phyloP scores from a whole-genome alignment of 352 stramenopile genomes.

The Phytophthora boehmeriae region DNA sequence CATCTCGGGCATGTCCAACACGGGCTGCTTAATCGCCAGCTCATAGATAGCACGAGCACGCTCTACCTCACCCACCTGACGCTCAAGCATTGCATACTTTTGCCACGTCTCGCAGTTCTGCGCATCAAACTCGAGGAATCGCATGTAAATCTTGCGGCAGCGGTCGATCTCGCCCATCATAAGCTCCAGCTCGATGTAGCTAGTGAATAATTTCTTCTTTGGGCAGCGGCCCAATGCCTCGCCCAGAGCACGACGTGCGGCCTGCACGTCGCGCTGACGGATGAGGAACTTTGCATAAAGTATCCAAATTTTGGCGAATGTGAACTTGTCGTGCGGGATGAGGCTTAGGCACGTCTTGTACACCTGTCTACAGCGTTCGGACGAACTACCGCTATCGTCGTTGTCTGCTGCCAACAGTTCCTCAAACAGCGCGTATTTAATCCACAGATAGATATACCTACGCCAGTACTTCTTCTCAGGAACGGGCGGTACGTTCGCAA shows the following conservation, averaged over 20 bases:
- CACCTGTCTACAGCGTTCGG: conserved; percentile 89
- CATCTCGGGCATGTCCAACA: conserved; percentile 98
- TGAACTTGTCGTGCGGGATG: conserved; percentile 97
- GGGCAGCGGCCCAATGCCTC: conserved; percentile 94
- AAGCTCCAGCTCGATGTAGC: conserved; percentile 96
- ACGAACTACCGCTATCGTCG: conserved; percentile 40
- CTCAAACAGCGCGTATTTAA: conserved; percentile 99
- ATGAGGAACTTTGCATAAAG: conserved; percentile 97
- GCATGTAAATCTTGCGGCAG: conserved; percentile 91
- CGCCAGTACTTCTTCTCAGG: conserved; percentile 98
- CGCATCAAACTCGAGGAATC: conserved; percentile 81
- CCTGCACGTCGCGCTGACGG: conserved; percentile 92
- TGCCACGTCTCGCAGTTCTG: conserved; percentile 96
- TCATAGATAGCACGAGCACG: conserved; percentile 96
- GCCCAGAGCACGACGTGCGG: conserved; percentile 93
- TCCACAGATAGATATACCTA: conserved; percentile 99
- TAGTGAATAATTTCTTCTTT: conserved; percentile 92
- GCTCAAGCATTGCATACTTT: conserved; percentile 96
- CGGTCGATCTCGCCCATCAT: conserved; percentile 98
- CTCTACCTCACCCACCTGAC: conserved; percentile 94
- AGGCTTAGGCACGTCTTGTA: conserved; percentile 95
- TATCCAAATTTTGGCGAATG: conserved; percentile 99
- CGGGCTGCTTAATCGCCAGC: conserved; percentile 93
- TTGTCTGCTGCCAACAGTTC: conserved; percentile 91
- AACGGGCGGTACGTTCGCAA: conserved; percentile 94